Percentiles rank a stretch among this genome's conserved stretches.
phyloP scores from a whole-genome alignment of 2,329 filamentous ascomycete species.

The Exutisphaerella laricina region DNA sequence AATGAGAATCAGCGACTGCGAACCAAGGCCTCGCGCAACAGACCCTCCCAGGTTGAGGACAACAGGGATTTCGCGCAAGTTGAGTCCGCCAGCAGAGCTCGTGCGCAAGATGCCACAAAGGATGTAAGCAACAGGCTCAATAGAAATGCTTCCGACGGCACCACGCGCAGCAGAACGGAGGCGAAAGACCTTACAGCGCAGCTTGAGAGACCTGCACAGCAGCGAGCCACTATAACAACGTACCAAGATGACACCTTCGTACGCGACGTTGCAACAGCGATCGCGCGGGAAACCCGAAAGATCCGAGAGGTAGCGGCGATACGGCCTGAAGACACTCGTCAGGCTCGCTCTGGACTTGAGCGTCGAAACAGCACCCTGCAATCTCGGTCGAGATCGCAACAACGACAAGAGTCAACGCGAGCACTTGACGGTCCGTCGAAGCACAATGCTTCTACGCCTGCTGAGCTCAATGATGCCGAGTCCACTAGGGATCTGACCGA shows the following conservation, averaged over 20 bases:
- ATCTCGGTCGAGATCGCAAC: constrained; percentile 22
- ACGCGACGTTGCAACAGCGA: constrained; percentile 21
- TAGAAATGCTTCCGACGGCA: not conserved
- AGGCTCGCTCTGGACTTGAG: not conserved
- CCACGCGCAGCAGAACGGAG: not conserved
- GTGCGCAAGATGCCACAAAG: no score
- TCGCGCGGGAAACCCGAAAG: constrained; percentile 30
- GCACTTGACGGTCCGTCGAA: constrained; percentile 3
- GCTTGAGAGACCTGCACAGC: not conserved
- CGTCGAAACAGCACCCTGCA: constrained; percentile 2
- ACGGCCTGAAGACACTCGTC: constrained; percentile 2
- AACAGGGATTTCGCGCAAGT: not conserved
- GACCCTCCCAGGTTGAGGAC: not conserved
- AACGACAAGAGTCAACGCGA: constrained; percentile 3
- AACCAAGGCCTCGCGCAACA: constrained; percentile 33
- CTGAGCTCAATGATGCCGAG: constrained; percentile 20
- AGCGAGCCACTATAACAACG: not conserved
- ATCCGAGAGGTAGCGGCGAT: constrained; percentile 15
- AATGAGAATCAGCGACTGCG: constrained; percentile 39
- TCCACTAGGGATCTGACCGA: constrained; percentile 22
- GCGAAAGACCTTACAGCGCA: not conserved
- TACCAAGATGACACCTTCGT: constrained; percentile 18
- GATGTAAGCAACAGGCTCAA: no score
- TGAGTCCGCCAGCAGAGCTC: not conserved
- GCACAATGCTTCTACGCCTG: constrained; percentile 18